These are phyloP conservation scores for Phialemoniopsis sp. DNA, from an alignment of 2,329 filamentous ascomycete species.

Conservation along the genomic window DNA sequence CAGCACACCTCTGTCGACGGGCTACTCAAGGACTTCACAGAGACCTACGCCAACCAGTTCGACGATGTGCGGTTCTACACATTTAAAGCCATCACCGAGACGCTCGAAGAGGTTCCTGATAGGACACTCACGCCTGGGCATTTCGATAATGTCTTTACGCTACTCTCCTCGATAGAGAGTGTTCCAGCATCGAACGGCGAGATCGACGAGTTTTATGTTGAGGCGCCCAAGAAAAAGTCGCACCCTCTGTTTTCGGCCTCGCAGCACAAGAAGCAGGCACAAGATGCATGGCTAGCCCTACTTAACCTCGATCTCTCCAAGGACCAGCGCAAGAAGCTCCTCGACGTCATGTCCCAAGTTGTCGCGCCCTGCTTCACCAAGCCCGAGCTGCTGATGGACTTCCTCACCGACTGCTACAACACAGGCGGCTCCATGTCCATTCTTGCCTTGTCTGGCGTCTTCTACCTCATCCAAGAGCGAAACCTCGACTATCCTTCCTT, in stretches of 20 bases:
- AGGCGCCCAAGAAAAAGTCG: slow-evolving; percentile 57
- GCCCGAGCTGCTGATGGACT: slow-evolving; percentile 90
- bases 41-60: slow-evolving; percentile 74
- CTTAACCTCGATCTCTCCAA: slow-evolving; percentile 64
- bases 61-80: slow-evolving; percentile 85
- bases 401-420: slow-evolving; percentile 91
- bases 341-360: slow-evolving; percentile 69
- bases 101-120: slow-evolving; percentile 12
- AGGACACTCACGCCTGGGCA: slow-evolving; percentile 23
- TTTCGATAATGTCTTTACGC: slow-evolving; percentile 54
- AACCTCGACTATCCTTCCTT: slow-evolving; percentile 97
- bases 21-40: slow-evolving; percentile 67
- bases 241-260: slow-evolving; percentile 61
- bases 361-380: slow-evolving; percentile 88
- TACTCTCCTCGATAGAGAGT: slow-evolving; percentile 65
- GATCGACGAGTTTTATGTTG: slow-evolving; percentile 64
- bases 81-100: slow-evolving; percentile 57
- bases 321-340: slow-evolving; percentile 73
- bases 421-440: slow-evolving; percentile 82
- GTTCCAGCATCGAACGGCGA: slow-evolving; percentile 65
- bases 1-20: slow-evolving; percentile 52
- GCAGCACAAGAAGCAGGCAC: slow-evolving; percentile 74
- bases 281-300: slow-evolving; percentile 81
- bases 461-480: slow-evolving; percentile 87
- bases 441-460: slow-evolving; percentile 85